Evolutionary conservation across 805 yeast species (phyloP).

Genomic region (Teunomyces tritomae): DNA sequence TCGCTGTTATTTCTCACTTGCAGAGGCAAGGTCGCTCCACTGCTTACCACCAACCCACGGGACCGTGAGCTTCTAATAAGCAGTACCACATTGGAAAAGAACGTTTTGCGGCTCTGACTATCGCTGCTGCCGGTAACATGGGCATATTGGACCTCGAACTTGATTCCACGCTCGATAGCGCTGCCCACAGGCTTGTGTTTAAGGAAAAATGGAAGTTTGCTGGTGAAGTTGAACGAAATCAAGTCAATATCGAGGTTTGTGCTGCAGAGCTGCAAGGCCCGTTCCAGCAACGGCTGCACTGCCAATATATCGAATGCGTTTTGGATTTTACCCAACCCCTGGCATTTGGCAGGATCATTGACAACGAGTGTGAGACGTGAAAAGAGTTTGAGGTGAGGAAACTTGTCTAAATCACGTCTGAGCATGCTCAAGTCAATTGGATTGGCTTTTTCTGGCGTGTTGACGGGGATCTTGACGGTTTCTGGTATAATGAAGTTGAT

Average conservation of each 20-base stretch:
- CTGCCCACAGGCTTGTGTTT: conserved; percentile 83
- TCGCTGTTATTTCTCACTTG: conserved; percentile 69
- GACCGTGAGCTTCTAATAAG: conserved; percentile 78
- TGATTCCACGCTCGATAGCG: conserved; percentile 78
- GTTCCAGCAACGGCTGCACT: conserved; percentile 76
- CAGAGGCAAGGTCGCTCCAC: conserved; percentile 63
- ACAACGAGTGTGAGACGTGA: conserved; percentile 74
- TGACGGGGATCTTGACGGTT: conserved; percentile 50
- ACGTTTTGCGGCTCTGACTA: conserved; percentile 49
- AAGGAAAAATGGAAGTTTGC: conserved; percentile 69
- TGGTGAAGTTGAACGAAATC: conserved; percentile 65
- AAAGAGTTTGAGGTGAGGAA: conserved; percentile 44
- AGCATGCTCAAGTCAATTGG: conserved; percentile 41
- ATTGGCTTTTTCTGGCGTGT: conserved; percentile 42
- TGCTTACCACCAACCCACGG: conserved; percentile 73
- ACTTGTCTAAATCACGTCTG: conserved; percentile 16
- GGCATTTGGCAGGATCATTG: conserved; percentile 76
- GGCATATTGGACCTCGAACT: conserved; percentile 73
- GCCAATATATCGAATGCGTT: conserved; percentile 74
- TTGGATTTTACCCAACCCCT: conserved; percentile 49
- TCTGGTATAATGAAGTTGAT: conserved; percentile 61
- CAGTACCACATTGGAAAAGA: conserved; percentile 69
- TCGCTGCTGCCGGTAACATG: conserved; percentile 43
- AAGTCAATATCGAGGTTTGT: conserved; percentile 78
- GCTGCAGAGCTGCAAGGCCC: conserved; percentile 71